phyloP scores from a whole-genome alignment of 129 eudicot genomes.

The Centrapalus pauciflorus region DNA sequence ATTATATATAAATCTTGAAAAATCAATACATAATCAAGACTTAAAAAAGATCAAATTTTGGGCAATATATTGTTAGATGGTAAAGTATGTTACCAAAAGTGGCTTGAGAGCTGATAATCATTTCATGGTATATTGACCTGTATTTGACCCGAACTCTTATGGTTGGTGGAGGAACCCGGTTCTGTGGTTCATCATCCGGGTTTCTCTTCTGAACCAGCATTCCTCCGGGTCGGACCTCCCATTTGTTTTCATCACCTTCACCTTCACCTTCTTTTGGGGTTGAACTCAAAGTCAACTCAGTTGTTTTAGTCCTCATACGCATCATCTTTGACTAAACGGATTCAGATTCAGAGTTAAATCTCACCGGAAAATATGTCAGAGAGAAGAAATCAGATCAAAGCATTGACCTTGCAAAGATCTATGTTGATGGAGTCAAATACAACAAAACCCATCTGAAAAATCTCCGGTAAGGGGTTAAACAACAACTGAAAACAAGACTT shows the following conservation, averaged over 20 bases:
- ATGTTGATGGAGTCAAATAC: conserved; percentile 13
- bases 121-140: conserved; percentile 67
- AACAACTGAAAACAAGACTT: background rate
- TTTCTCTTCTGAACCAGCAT: conserved; percentile 86
- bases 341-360: background rate
- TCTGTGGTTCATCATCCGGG: conserved; percentile 49
- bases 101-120: conserved; percentile 67
- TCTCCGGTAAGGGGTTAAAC: too few species aligned
- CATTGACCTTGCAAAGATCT: conserved; percentile 20
- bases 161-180: conserved; percentile 58
- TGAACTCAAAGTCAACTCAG: conserved; percentile 35
- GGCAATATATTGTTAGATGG: too few species aligned
- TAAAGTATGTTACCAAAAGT: conserved; percentile 83
- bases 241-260: conserved; percentile 32
- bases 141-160: conserved; percentile 85
- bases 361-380: background rate
- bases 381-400: conserved; percentile 19
- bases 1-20: background rate
- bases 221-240: conserved; percentile 92
- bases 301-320: conserved; percentile 56
- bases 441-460: background rate
- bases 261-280: conserved; percentile 6
- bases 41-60: background rate
- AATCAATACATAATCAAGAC: background rate
- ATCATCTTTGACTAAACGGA: conserved; percentile 39